These are phyloP conservation scores for Thalassiosira profunda DNA, from an alignment of 108 stramenopile genomes.

Conservation along the genomic window DNA sequence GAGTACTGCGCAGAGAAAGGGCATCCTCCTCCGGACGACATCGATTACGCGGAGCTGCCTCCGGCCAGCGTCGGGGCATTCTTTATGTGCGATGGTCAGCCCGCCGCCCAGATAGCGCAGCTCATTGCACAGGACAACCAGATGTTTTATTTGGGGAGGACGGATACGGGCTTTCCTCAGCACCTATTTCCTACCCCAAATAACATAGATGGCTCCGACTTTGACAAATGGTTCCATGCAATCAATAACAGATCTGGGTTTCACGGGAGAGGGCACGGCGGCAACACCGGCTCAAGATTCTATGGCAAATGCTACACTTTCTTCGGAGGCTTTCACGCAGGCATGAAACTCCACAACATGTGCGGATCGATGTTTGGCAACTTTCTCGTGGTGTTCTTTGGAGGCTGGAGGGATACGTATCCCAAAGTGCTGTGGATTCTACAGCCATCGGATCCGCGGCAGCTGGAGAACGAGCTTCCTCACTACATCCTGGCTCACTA, in stretches of 20 bases:
- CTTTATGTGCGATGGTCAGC: conserved; percentile 20
- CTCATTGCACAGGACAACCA: conserved; percentile 1
- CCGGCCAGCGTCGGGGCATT: neutral
- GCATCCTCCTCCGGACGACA: neutral
- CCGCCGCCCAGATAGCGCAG: neutral
- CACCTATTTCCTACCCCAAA: too few relatives aligned
- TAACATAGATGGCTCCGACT: too few relatives aligned
- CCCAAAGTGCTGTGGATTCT: neutral
- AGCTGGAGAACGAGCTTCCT: conserved; percentile 4
- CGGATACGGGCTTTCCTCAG: too few relatives aligned
- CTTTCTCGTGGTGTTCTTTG: neutral
- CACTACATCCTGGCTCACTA: neutral
- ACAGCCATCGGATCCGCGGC: conserved; percentile 14
- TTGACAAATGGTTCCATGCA: too few relatives aligned
- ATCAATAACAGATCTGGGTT: too few relatives aligned
- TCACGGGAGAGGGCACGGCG: too few relatives aligned
- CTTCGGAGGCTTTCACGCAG: conserved; percentile 15
- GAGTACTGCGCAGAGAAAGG: too few relatives aligned
- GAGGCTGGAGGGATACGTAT: neutral
- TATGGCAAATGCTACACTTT: too few relatives aligned
- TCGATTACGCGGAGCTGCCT: neutral
- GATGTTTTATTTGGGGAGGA: neutral
- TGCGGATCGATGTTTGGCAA: conserved; percentile 8
- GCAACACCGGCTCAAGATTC: too few relatives aligned
- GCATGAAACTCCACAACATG: conserved; percentile 14